phyloP scores from a whole-genome alignment of 352 stramenopile genomes.

The Phytopythium helicoides region DNA sequence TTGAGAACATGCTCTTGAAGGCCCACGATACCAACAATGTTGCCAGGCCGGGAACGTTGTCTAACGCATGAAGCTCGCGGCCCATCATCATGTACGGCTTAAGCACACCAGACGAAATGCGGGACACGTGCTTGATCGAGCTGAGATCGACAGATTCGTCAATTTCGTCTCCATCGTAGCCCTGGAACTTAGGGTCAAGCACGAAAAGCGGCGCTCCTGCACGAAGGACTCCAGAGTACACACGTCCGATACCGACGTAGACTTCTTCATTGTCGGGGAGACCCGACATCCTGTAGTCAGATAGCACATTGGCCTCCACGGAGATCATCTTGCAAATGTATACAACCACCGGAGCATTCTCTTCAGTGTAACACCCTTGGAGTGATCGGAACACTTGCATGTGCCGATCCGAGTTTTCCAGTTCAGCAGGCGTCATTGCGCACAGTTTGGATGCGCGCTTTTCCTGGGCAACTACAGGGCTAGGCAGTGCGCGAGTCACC shows the following conservation, averaged over 20 bases:
- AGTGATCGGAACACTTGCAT: slow-evolving; percentile 47
- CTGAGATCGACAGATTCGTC: slow-evolving; percentile 21
- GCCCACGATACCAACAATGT: slow-evolving; percentile 88
- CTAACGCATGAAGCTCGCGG: slow-evolving; percentile 74
- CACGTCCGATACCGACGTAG: slow-evolving; percentile 90
- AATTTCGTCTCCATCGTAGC: slow-evolving; percentile 32
- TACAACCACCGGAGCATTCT: slow-evolving; percentile 75
- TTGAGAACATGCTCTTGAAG: slow-evolving; percentile 89
- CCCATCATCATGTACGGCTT: slow-evolving; percentile 94
- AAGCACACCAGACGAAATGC: slow-evolving; percentile 41
- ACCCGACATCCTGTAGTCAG: slow-evolving; percentile 57
- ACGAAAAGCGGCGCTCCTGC: slow-evolving; percentile 68
- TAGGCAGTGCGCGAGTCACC: slow-evolving; percentile 86
- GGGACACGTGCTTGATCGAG: slow-evolving; percentile 56
- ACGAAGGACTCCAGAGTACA: slow-evolving; percentile 87
- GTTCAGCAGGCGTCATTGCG: slow-evolving; percentile 23
- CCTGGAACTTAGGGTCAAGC: slow-evolving; percentile 90
- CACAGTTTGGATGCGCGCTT: slow-evolving; percentile 75
- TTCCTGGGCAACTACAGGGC: slow-evolving; percentile 65
- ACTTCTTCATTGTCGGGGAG: slow-evolving; percentile 56
- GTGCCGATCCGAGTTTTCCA: slow-evolving; percentile 29
- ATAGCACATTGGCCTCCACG: slow-evolving; percentile 83
- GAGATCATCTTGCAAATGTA: slow-evolving; percentile 94
- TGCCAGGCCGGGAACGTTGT: slow-evolving; percentile 83
- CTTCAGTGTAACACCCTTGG: slow-evolving; percentile 47